phyloP scores from a whole-genome alignment of 768 basidiomycete genomes.

The Tylopilus cervinicoccineus region DNA sequence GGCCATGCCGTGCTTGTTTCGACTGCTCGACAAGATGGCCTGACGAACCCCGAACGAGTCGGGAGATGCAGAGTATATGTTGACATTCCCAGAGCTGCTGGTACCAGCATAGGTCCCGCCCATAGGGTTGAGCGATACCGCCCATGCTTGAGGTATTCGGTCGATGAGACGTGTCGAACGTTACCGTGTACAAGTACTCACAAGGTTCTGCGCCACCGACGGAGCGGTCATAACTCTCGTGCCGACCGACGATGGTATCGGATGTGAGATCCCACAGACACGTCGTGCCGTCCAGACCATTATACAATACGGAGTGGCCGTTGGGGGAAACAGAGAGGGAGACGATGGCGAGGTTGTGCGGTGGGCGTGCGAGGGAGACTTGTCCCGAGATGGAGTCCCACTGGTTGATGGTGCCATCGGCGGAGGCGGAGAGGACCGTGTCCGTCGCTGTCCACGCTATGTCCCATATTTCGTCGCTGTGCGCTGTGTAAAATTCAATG shows the following conservation, averaged over 20 bases:
- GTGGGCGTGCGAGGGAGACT: constrained; percentile 51
- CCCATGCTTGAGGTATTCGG: constrained; percentile 57
- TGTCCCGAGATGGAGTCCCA: constrained; percentile 69
- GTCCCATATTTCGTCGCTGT: constrained; percentile 78
- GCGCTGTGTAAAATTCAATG: constrained; percentile 44
- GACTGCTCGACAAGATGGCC: constrained; percentile 57
- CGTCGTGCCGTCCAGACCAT: constrained; percentile 82
- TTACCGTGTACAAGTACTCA: constrained; percentile 35
- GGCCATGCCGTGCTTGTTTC: constrained; percentile 74
- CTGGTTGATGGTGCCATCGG: constrained; percentile 73
- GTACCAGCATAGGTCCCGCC: constrained; percentile 72
- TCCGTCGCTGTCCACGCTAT: constrained; percentile 67
- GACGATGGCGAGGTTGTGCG: constrained; percentile 84
- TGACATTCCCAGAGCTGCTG: constrained; percentile 66
- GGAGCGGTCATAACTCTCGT: constrained; percentile 68
- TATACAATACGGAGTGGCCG: constrained; percentile 67
- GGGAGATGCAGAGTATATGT: constrained; percentile 64
- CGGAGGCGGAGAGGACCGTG: constrained; percentile 64
- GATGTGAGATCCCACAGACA: constrained; percentile 66
- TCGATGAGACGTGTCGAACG: not conserved
- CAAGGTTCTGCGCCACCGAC: constrained; percentile 62
- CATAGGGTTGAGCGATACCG: constrained; percentile 75
- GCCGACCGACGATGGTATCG: constrained; percentile 56
- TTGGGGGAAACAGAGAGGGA: constrained; percentile 70
- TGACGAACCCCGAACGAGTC: constrained; percentile 66